These are phyloP conservation scores for Trypanosoma scelopori DNA, from an alignment of 208 protist genomes.

Conservation along the genomic window DNA sequence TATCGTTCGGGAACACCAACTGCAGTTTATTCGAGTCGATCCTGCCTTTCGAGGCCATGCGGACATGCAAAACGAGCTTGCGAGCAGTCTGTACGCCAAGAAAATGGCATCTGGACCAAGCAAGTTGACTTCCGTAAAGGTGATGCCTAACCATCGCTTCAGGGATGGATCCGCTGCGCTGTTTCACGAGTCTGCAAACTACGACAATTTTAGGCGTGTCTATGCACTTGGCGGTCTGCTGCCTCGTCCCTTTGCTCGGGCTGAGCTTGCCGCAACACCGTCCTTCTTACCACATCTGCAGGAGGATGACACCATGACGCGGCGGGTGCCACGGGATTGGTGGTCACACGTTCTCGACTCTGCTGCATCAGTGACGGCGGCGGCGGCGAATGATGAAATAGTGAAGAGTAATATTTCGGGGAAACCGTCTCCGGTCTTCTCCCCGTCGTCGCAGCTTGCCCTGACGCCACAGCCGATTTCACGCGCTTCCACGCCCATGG, in stretches of 20 bases:
- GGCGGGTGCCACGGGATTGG: conserved; percentile 23
- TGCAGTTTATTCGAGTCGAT: conserved; percentile 69
- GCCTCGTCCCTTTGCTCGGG: conserved; percentile 46
- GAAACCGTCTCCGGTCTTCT: not conserved
- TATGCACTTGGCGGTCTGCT: conserved; percentile 65
- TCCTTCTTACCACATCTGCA: conserved; percentile 70
- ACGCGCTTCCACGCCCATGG: not conserved
- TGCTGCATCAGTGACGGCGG: too few species aligned
- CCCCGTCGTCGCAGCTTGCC: not conserved
- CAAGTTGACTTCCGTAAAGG: conserved; percentile 24
- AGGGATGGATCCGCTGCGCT: conserved; percentile 36
- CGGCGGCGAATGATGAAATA: too few species aligned
- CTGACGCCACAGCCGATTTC: conserved; percentile 14
- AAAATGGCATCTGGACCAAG: not conserved
- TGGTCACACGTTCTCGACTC: conserved; percentile 1
- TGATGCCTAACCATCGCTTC: conserved; percentile 24
- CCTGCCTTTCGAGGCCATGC: conserved; percentile 28
- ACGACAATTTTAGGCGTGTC: conserved; percentile 65
- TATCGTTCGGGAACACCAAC: conserved; percentile 66
- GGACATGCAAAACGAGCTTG: conserved; percentile 33
- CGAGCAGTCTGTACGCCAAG: conserved; percentile 32
- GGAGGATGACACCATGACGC: conserved; percentile 30
- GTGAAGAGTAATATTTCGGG: not conserved
- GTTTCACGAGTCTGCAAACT: conserved; percentile 69
- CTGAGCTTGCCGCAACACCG: conserved; percentile 37